Base-by-base conservation (phyloP, 345 rosid species). In the Physaria fendleri region DNA sequence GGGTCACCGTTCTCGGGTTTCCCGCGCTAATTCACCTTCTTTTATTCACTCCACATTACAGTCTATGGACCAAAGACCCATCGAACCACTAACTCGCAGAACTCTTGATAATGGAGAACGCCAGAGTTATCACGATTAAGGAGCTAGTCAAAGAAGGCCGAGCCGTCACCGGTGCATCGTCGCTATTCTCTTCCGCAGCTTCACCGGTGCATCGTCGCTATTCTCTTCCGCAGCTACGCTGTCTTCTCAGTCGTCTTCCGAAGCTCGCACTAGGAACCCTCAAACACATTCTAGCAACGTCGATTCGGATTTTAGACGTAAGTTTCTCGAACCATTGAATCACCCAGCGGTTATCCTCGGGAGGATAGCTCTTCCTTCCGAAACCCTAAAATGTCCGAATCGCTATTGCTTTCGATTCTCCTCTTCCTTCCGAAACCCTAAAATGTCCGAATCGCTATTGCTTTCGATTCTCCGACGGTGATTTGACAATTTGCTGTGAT, bases 401-500 rank as follows among this genome's bases (percentile, higher is more conserved):
- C 63, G 71, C 14, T 77, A 59, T 56, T 92, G 97, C 77, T 76
- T 88, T 22, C 80, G 75, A 44, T 86, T 88, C 78, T 71, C 81
- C n/a, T n/a, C n/a, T n/a, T n/a, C n/a, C n/a, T n/a, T 29, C 76
- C 14, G 62, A 62, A 37, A 62, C 81, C 77, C 71, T 72, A 63
- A 71, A 60, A 16, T 88, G 90, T 66, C 77, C 85, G 11, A 69
- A 76, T 63, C 63, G 71, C 14, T 77, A 59, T 56, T 92, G 97
- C 77, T 76, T 88, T 22, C 80, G 75, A 44, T 86, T 88, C 78
- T 71, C 81, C n/a, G 94, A 92, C 38, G 76, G 59, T 18, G 68
- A 72, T 1, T 30, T 79, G 29, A 57, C 80, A 2, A 34, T 93
- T 22, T 89, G 97, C 78, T 93, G 99, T 52, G 99, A 92, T 46